Base-by-base conservation (phyloP, 495 filamentous ascomycete species). In the Darksidea phi region DNA sequence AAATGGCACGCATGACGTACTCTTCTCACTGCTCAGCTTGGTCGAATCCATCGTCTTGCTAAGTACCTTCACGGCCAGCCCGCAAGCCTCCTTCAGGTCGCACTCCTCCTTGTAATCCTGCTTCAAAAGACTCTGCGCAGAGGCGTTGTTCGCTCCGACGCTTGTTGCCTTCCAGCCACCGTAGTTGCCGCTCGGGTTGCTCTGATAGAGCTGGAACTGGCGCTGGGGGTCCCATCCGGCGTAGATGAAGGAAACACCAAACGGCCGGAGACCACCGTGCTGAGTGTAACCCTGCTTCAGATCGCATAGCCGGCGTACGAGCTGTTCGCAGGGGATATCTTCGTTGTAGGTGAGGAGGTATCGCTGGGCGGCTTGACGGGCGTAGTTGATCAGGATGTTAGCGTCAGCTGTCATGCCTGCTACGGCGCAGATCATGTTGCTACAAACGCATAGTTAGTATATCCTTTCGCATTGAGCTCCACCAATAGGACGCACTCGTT, bases 31-130 rank as follows among this genome's bases (percentile, higher is more conserved):
- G 81, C 90, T 95, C 70, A 99, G 76, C 81, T 96, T 97, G 6
- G 94, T 97, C 42, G 90, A 93, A 75, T 99, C 94, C 95, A 99
- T 99, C 3, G 94, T 99, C 85, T 99, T 99, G 83, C 93, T 97
- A 64, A 99, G 77, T 54, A 97, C 94, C 84, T 99, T 99, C 67
- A 99, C 92, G 20, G 94, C 94, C 84, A 97, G 86, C 41, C 85
- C 92, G 77, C 94, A 97, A 6, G 94, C 94, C 80, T 97, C 93
- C 80, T 96, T 90, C 72, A 99, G 76, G 63, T 89, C 85, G 71
- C 89, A 95, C 65, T 97, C 90, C 77, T 97, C 94, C 82, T 97
- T 96, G 78, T 97, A 99, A 75, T 99, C 94, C 74, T 99, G 94
- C 83, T 99, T 99, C 73, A 99, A 77, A 71, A 99, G 77, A 78